phyloP scores from a whole-genome alignment of 164 flowering plant species.

The Euptelea pleiosperma region DNA sequence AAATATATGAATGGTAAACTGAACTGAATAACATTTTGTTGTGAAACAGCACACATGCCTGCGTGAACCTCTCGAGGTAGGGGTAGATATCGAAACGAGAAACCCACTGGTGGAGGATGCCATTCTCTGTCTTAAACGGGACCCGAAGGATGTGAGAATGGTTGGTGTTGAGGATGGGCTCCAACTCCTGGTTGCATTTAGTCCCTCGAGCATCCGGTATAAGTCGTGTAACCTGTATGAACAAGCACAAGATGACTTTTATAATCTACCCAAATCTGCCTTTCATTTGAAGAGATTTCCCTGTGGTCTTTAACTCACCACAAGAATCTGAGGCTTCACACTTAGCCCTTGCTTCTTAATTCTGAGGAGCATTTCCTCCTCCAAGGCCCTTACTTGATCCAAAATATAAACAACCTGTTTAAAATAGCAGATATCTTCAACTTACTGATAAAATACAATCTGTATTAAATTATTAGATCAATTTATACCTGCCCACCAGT shows the following conservation, averaged over 20 bases:
- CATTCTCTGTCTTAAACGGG: conserved; percentile 74
- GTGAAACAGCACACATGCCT: conserved; percentile 33
- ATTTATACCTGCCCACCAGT: conserved; percentile 92
- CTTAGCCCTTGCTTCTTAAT: conserved; percentile 78
- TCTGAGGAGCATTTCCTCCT: conserved; percentile 74
- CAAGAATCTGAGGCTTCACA: conserved; percentile 82
- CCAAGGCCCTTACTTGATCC: conserved; percentile 93
- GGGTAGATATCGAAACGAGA: conserved; percentile 96
- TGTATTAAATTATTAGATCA: neutral
- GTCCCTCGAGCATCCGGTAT: conserved; percentile 89
- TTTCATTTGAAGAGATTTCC: neutral
- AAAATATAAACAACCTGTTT: conserved; percentile 88
- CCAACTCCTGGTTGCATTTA: conserved; percentile 81
- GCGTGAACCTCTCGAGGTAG: conserved; percentile 76
- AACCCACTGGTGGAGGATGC: conserved; percentile 72
- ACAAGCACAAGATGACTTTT: neutral
- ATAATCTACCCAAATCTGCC: neutral
- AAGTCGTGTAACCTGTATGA: conserved; percentile 72
- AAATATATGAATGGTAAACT: neutral
- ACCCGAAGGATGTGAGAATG: conserved; percentile 78
- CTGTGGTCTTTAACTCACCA: conserved; percentile 41
- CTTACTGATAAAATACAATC: neutral
- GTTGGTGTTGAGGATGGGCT: conserved; percentile 59
- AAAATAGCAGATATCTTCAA: neutral
- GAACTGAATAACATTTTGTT: neutral